These are phyloP conservation scores for Alopecurus myosuroides DNA, from an alignment of 176 grass and related monocot genomes.

Conservation along the genomic window DNA sequence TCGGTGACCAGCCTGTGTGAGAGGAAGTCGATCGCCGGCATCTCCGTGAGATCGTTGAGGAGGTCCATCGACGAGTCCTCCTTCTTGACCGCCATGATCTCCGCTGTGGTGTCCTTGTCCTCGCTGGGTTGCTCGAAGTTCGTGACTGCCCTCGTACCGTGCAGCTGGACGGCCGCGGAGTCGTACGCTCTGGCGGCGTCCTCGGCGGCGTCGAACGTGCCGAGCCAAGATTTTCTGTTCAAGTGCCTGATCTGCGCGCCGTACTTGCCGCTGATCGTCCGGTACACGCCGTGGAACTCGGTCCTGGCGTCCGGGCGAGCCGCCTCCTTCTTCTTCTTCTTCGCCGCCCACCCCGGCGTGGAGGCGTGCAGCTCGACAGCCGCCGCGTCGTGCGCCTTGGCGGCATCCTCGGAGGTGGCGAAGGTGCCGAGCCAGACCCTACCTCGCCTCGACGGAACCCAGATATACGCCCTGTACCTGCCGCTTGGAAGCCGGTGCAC, in stretches of 20 bases:
- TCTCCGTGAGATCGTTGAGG: not conserved
- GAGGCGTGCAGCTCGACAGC: not conserved
- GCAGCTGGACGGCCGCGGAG: not conserved
- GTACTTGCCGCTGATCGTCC: not conserved
- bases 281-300: not conserved
- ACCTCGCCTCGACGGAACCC: not conserved
- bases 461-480: not conserved
- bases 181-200: not conserved
- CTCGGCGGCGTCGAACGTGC: not conserved
- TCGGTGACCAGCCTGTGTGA: too few species aligned
- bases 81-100: too few species aligned
- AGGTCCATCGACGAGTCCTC: not conserved
- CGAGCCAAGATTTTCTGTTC: not conserved
- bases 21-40: too few species aligned
- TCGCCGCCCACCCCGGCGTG: conserved; percentile 25
- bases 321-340: not conserved
- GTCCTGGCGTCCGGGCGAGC: not conserved
- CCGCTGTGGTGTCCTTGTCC: too few species aligned
- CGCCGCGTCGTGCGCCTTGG: conserved; percentile 25
- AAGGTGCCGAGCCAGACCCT: not conserved
- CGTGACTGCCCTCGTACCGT: not conserved
- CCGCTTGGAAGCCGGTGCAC: not conserved
- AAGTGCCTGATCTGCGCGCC: not conserved
- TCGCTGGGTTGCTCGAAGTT: not conserved
- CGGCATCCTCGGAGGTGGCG: not conserved